Conservation (phyloP, 225 moss, liverwort and hornwort genomes). For the Bryum argenteum region DNA sequence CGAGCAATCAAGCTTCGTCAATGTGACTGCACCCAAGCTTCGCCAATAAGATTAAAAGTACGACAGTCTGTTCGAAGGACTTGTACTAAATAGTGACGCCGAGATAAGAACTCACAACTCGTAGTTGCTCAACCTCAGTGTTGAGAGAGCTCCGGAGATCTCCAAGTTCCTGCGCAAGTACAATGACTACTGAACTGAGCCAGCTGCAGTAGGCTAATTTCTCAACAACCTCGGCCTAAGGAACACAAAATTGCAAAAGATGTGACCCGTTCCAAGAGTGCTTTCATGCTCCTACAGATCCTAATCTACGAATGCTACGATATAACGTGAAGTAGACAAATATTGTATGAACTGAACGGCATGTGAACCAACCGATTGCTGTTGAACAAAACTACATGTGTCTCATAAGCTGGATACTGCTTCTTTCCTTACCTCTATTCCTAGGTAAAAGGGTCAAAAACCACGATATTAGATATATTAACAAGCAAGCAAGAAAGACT, state of each 20-base stretch:
- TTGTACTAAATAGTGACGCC: not conserved
- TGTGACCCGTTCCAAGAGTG: not conserved
- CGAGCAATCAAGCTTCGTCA: not conserved
- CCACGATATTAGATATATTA: not conserved
- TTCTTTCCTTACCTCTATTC: not conserved
- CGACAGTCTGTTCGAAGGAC: not conserved
- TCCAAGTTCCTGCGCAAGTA: conserved; percentile 48
- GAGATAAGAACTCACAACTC: conserved; percentile 43
- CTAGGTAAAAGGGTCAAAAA: not conserved
- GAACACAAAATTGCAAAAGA: not conserved
- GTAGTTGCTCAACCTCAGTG: conserved; percentile 57
- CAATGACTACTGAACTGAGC: not conserved
- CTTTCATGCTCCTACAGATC: not conserved
- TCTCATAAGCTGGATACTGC: not conserved
- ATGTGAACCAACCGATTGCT: not conserved
- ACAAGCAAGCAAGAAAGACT: not conserved
- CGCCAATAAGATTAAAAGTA: not conserved
- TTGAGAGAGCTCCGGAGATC: conserved; percentile 49
- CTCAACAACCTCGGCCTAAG: not conserved
- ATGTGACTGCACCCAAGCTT: not conserved
- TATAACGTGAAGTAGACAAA: not conserved
- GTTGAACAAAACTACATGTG: not conserved
- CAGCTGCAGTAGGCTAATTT: not conserved
- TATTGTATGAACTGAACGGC: not conserved
- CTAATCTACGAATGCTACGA: not conserved